These are phyloP conservation scores for Betula pendula DNA, from an alignment of 306 rosid species.

Conservation along the genomic window DNA sequence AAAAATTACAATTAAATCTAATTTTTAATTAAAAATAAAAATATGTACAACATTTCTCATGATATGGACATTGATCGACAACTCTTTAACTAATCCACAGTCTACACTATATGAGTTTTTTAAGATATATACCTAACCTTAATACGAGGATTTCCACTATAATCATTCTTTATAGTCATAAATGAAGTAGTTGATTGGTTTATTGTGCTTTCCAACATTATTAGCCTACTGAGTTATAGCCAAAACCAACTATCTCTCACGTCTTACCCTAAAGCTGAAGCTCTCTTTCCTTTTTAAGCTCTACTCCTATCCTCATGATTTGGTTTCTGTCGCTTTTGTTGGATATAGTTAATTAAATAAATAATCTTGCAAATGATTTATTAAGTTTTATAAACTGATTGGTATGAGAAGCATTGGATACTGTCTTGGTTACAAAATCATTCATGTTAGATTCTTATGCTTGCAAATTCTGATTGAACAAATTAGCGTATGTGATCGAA, in stretches of 20 bases:
- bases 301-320: no score
- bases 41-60: no score
- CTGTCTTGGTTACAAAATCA: neutral
- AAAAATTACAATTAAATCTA: no score
- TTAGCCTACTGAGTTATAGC: neutral
- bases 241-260: neutral
- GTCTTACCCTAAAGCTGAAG: neutral
- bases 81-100: neutral
- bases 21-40: no score
- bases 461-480: neutral
- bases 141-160: constrained; percentile 30
- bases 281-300: neutral
- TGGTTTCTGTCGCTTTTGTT: no score
- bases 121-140: constrained; percentile 34
- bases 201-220: constrained; percentile 23
- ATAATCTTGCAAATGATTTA: neutral
- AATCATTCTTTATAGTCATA: constrained; percentile 24
- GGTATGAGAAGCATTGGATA: neutral
- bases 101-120: neutral
- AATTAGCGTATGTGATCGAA: neutral
- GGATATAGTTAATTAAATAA: neutral
- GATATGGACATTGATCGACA: no score
- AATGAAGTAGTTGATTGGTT: constrained; percentile 1
- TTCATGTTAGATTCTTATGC: neutral
- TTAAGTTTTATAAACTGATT: no score